Evolutionary conservation across 2,329 filamentous ascomycete genomes (phyloP).

Genomic region (Leptographium procerum): DNA sequence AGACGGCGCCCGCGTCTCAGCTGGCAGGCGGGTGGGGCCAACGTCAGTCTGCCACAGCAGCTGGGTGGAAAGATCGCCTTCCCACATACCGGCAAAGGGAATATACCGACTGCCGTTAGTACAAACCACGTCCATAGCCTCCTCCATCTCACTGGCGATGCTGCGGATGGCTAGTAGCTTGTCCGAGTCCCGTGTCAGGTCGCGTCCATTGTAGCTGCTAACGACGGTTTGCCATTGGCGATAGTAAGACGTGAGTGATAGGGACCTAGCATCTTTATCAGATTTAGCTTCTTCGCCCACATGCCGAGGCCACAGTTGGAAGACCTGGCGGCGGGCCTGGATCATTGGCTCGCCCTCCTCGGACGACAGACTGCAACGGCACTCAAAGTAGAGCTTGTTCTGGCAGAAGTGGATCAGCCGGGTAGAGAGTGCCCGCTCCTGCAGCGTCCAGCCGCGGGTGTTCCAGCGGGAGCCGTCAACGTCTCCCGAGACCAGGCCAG

Average conservation of each 20-base stretch:
- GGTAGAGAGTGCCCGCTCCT: conserved; percentile 6
- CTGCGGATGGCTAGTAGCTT: neutral
- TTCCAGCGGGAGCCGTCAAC: conserved; percentile 4
- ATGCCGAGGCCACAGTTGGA: neutral
- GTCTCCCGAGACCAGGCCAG: neutral
- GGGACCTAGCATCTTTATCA: neutral
- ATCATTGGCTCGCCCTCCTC: neutral
- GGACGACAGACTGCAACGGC: neutral
- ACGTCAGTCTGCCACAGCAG: neutral
- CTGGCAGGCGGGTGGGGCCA: neutral
- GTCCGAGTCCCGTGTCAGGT: neutral
- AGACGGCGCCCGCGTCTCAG: neutral
- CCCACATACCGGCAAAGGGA: neutral
- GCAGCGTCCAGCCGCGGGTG: conserved; percentile 13
- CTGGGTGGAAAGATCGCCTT: neutral
- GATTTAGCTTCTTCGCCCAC: neutral
- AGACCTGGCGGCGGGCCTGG: neutral
- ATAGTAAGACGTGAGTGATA: neutral
- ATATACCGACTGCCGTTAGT: neutral
- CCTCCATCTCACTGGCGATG: neutral
- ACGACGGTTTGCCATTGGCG: neutral
- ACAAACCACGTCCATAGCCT: neutral
- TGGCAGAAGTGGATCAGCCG: neutral
- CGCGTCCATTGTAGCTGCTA: neutral
- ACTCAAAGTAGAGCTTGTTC: neutral